Base-by-base conservation (phyloP, 2,329 filamentous ascomycete species). In the Cercospora brassicicola region DNA sequence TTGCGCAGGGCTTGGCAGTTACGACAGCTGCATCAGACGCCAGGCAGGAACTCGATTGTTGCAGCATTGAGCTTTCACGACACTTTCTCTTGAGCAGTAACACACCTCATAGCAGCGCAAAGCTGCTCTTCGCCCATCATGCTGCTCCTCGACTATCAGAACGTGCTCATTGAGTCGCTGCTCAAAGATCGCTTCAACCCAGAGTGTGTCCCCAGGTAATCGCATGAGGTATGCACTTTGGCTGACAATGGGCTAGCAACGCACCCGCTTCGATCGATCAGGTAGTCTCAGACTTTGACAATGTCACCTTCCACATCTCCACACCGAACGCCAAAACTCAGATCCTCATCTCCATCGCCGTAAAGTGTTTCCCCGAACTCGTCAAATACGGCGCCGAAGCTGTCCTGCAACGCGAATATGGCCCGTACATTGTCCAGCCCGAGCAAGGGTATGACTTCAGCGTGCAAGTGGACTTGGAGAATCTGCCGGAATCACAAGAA, bases 81-180 rank as follows among this genome's bases (percentile, higher is more conserved):
- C 55, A 18, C 55, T 5, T 23, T 23, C 30, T 59, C 9, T 36
- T 10, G 18, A 20, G 4, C n/a, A 13, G 8, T 1, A 31, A 11
- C 18, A 30, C 39, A 4, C 3, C 3, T 13, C 23, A 31, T 4
- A 30, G 59, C 59, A 51, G 59, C 42, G 15, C 18, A 4, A 15
- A 48, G 59, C 59, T 55, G 48, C 61, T 30, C 28, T 30, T 2
- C 28, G 28, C 28, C 7, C 28, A 80, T 74, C 72, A 90, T 90
- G 95, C 89, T 99, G 84, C 90, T 99, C 76, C 90, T 99, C 80
- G 96, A 99, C 84, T 99, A 99, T 78, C 95, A 99, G 81, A 99
- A 99, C 82, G 93, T 96, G 62, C 88, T 99, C 79, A 96, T 99
- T 76, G 93, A 98, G 84, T 94, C 94, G 76, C 89, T 99, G 74